Percentiles rank a stretch among this genome's conserved stretches.
These are phyloP conservation scores for Beta lomatogona DNA, from an alignment of 179 eudicot species.

Conservation along the genomic window DNA sequence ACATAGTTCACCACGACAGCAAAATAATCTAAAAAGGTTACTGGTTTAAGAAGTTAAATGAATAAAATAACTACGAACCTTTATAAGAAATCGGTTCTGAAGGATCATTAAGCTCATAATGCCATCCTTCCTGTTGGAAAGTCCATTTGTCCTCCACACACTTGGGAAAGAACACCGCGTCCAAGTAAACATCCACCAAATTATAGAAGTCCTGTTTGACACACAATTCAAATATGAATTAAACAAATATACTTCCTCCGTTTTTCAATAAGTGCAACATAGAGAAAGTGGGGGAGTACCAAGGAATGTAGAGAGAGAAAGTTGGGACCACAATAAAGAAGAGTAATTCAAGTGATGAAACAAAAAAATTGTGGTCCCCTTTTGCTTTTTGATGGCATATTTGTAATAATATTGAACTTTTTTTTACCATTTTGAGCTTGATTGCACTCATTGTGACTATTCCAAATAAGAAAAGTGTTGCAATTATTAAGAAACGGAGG, in stretches of 20 bases:
- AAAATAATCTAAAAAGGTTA: not conserved
- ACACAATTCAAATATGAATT: not conserved
- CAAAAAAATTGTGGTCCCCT: no score
- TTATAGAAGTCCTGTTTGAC: slow-evolving; percentile 82
- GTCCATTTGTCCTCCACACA: slow-evolving; percentile 81
- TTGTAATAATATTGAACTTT: no score
- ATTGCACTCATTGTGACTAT: no score
- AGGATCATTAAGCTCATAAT: slow-evolving; percentile 89
- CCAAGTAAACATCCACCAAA: slow-evolving; percentile 96
- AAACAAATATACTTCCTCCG: not conserved
- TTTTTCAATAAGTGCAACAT: no score
- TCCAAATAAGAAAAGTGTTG: no score
- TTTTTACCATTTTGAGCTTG: no score
- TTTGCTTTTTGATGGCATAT: no score
- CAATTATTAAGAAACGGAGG: no score
- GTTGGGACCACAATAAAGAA: no score
- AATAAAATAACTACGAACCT: slow-evolving; percentile 42
- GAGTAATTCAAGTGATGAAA: no score
- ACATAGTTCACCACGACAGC: not conserved
- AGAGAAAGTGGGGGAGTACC: no score
- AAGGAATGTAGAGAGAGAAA: no score
- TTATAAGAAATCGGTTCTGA: slow-evolving; percentile 82
- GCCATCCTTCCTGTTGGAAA: slow-evolving; percentile 99
- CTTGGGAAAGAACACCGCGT: slow-evolving; percentile 95
- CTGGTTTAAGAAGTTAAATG: not conserved